Evolutionary conservation across 2,329 filamentous ascomycete species (phyloP), one percentile per base, ranked within the genome.

Genomic region (Huntiella moniliformis): DNA sequence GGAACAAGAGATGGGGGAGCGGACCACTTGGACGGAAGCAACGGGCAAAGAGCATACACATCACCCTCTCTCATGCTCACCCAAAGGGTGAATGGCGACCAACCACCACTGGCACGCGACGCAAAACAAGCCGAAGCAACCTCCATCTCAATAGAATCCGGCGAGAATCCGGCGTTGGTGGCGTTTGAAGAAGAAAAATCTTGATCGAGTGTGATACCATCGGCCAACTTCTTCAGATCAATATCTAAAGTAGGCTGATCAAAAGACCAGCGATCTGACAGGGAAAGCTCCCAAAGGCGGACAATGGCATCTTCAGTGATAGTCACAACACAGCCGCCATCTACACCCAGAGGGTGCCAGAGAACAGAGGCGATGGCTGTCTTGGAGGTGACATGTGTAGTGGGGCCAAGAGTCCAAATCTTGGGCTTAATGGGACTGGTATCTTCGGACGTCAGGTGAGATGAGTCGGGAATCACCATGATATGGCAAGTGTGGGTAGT

Each of bases 61-160:
- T 95, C 87, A 3, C 91, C 91, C 50, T 85, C 82, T 34, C 77
- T 76, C 82, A 95, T 98, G n/a, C 87, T 86, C 44, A 96, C 67
- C 84, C 88, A 98, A 8, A 98, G 68, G 0, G 91, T 96, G 82
- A 95, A 95, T 7, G 87, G 77, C 5, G 86, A 82, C 91, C 91
- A 98, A 45, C 86, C 86, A 11, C 86, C 88, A 5, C 73, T 73
- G 33, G 67, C 68, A 52, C 70, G 68, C 10, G 65, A 66, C 33
- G 71, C 67, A 63, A 98, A 98, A 58, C 78, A 83, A 43, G 87
- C 86, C 2, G 87, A 79, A 3, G 86, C 85, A 16, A 93, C 85
- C 56, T 95, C 83, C 79, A 98, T 93, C 58, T 96, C 87, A 49
- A 92, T 79, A 1, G 74, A 75, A 58, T 96, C 87, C 0, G 86